Evolutionary conservation across 371 early-diverging fungal genomes (phyloP), one percentile per base, ranked within the genome.

Genomic region (Capniomyces stellatus): DNA sequence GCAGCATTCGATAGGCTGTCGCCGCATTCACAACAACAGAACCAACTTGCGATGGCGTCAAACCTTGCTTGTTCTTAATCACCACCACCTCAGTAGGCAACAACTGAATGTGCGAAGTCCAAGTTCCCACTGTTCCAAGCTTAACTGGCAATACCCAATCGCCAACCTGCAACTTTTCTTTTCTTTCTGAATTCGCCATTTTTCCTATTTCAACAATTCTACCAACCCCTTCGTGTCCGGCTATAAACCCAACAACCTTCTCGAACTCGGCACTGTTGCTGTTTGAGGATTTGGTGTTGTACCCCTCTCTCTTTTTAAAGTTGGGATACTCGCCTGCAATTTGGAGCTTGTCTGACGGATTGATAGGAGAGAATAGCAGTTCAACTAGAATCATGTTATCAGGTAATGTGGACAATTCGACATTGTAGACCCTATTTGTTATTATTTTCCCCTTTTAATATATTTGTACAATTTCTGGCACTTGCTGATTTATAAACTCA

Each of bases 331-430:
- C 82, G 2, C 94, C 94, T 64, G 92, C 87, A 47, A 94, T 83
- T 63, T 86, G 85, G 61, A 94, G 93, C 49, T 93, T 75, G 61
- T 96, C 97, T 0, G 92, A 85, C 8, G 97, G 97, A 59, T 96
- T 96, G 55, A 96, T 79, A 12, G 94, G 93, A 0, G 87, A 64
- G 0, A 91, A 89, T 22, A 92, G 71, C 60, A 93, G 84, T 55
- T 78, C 75, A 22, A 89, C 70, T 12, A 58, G 22, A 6, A 60
- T 46, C 27, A 22, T 52, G 18, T 46, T 25, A 6, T 29, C 31
- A 42, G 52, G 52, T n/a, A 52, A 12, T 27, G 13, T 3, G n/a
- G 25, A 21, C 3, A 48, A n/a, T 6, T 48, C 29, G 6, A 48
- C n/a, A 6, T 48, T n/a, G 23, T 29, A 27, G 2, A 48, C 22